Evolutionary conservation across 1,284 basidiomycete species (phyloP).

Genomic region (Uromyces viciae-fabae): DNA sequence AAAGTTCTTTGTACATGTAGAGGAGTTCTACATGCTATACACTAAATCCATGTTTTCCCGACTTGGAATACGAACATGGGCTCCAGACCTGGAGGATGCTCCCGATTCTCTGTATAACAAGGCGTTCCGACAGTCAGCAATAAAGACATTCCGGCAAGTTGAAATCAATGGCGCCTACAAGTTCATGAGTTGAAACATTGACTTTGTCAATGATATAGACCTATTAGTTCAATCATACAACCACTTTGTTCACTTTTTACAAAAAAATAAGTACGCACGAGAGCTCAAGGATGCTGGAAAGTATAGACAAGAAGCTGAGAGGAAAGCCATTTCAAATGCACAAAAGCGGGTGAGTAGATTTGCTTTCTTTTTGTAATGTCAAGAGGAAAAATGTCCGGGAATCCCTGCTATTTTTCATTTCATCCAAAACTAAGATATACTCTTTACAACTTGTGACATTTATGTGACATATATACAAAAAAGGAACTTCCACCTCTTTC

Average conservation of each 20-base stretch:
- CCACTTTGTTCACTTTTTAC: slow-evolving; percentile 16
- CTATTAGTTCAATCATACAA: background rate
- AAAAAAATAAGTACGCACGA: background rate
- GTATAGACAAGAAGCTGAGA: background rate
- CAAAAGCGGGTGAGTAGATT: slow-evolving; percentile 10
- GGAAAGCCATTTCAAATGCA: background rate
- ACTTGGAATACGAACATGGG: background rate
- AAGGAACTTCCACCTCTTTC: too few relatives aligned
- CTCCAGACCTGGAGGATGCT: background rate
- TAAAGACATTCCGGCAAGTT: background rate
- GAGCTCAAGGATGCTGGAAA: slow-evolving; percentile 19
- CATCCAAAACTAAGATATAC: too few relatives aligned
- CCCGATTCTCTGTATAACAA: slow-evolving; percentile 16
- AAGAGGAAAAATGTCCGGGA: too few relatives aligned
- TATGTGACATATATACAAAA: too few relatives aligned
- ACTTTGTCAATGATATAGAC: background rate
- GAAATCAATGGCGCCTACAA: background rate
- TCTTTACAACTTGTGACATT: too few relatives aligned
- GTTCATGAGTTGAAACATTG: slow-evolving; percentile 16
- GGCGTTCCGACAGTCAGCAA: background rate
- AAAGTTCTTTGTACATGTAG: background rate
- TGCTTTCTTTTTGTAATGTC: too few relatives aligned
- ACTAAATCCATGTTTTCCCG: background rate
- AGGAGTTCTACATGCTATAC: background rate
- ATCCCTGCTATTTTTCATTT: too few relatives aligned